A percentile compares a stretch with the other conserved stretches of the same genome.
These are phyloP conservation scores for Larix kaempferi DNA, from an alignment of 75 land plant species.

Conservation along the genomic window DNA sequence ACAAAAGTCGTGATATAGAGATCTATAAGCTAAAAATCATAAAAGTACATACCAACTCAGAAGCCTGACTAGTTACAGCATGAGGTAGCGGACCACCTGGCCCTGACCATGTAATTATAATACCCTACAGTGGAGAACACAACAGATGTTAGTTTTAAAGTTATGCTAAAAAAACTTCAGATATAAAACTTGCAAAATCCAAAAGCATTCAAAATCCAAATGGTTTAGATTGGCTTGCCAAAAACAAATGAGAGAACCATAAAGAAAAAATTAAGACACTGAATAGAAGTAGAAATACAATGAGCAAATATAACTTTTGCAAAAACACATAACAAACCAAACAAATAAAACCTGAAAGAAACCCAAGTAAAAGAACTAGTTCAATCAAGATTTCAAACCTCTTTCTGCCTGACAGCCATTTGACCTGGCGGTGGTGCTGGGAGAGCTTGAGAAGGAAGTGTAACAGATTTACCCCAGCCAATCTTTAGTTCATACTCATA, in stretches of 20 bases:
- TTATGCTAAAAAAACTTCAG: not conserved
- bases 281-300: too few relatives aligned
- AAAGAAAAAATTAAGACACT: too few relatives aligned
- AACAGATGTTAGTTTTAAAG: not conserved
- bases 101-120: conserved; percentile 81
- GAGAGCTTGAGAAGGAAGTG: conserved; percentile 93
- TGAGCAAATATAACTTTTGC: not conserved
- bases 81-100: conserved; percentile 82
- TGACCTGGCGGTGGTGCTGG: conserved; percentile 99
- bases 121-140: conserved; percentile 39
- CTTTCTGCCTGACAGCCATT: conserved; percentile 95
- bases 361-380: not conserved
- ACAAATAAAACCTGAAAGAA: not conserved
- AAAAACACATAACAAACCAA: not conserved
- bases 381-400: conserved; percentile 40
- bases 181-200: not conserved
- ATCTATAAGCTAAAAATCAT: too few relatives aligned
- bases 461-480: conserved; percentile 98
- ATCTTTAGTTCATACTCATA: conserved; percentile 96
- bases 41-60: conserved; percentile 70
- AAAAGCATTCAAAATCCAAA: not conserved
- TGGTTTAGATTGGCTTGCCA: too few relatives aligned
- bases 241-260: too few relatives aligned
- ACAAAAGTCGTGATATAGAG: too few relatives aligned
- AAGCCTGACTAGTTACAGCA: conserved; percentile 65